These are phyloP conservation scores for Brasenia schreberi DNA, from an alignment of 164 flowering plant species.

Conservation along the genomic window DNA sequence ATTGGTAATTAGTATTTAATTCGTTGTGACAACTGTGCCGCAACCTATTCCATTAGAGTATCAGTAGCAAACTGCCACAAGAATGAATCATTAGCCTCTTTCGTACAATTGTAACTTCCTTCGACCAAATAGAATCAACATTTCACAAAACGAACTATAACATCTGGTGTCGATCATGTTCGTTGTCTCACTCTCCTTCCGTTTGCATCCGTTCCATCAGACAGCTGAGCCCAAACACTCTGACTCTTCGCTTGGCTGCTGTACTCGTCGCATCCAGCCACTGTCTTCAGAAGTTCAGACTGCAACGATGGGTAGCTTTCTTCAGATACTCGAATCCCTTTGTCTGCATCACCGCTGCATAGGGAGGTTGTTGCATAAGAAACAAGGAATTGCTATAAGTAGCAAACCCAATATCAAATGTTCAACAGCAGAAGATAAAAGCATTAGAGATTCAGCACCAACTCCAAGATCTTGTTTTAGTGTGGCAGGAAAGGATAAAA, in stretches of 20 bases:
- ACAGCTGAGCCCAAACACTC: conserved; percentile 56
- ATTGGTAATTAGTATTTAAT: too few species aligned
- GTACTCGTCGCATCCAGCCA: conserved; percentile 69
- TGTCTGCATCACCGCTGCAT: conserved; percentile 73
- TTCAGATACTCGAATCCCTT: conserved; percentile 63
- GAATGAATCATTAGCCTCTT: too few species aligned
- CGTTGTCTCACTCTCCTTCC: conserved; percentile 64
- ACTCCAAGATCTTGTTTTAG: too few species aligned
- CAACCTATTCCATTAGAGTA: too few species aligned
- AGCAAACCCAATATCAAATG: too few species aligned
- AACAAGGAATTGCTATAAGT: not conserved
- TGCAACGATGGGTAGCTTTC: conserved; percentile 52
- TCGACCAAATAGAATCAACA: not conserved
- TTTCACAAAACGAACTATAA: not conserved
- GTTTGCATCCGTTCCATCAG: conserved; percentile 62
- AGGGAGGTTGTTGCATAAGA: not conserved
- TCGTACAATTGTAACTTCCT: too few species aligned
- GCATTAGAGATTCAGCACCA: too few species aligned
- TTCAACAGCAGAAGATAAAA: too few species aligned
- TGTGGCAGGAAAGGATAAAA: too few species aligned
- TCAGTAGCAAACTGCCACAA: too few species aligned
- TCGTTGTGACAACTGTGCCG: too few species aligned
- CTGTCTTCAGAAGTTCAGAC: conserved; percentile 64
- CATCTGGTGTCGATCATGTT: conserved; percentile 21
- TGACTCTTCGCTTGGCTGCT: conserved; percentile 56